Conservation (phyloP, 2,329 filamentous ascomycete genomes). For the Botryotinia calthae region DNA sequence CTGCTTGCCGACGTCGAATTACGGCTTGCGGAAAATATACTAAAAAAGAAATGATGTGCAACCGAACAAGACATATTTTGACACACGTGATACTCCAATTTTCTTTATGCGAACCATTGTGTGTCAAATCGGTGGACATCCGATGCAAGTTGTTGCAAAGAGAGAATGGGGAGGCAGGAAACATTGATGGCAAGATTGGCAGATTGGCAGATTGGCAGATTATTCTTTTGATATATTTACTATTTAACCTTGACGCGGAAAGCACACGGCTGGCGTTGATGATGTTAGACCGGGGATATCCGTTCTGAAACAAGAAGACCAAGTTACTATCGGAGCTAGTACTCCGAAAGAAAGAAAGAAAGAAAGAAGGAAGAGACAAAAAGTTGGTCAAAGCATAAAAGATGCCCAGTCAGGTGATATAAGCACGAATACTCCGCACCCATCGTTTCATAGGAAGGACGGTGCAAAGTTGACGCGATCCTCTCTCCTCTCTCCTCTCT, state of each 20-base stretch:
- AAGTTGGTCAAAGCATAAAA: neutral
- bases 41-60: neutral
- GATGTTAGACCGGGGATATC: neutral
- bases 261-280: neutral
- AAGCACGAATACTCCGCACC: neutral
- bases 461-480: neutral
- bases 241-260: neutral
- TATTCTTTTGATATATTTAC: neutral
- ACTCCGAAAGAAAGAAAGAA: neutral
- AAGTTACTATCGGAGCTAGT: neutral
- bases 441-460: too few species aligned
- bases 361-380: neutral
- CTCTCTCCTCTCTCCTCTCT: too few species aligned
- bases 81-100: neutral
- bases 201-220: neutral
- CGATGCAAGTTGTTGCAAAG: neutral
- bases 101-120: neutral
- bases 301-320: neutral
- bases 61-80: neutral
- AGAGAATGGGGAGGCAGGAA: neutral
- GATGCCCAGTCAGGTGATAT: neutral
- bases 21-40: neutral
- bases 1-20: neutral
- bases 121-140: neutral
- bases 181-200: neutral